Base-by-base conservation (phyloP, 306 rosid genomes). In the Lablab purpureus region DNA sequence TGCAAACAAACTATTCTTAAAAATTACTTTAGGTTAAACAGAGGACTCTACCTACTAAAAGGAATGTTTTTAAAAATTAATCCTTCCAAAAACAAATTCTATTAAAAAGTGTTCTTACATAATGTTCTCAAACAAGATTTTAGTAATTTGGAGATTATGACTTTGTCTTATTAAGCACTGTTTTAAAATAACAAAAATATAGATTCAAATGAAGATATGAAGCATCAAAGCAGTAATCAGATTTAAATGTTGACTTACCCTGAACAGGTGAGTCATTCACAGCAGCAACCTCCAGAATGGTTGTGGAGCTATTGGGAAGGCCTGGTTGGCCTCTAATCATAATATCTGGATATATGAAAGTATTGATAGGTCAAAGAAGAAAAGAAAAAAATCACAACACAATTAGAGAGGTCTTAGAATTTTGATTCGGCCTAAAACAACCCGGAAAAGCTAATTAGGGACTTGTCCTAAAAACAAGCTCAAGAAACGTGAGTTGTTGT, bases 181-280 rank as follows among this genome's bases (percentile, higher is more conserved):
- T 43, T 43, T 64, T 34, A 70, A 19, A 51, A 27, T 21, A 65
- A 83, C 45, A 54, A 52, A 73, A 10, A 74, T 9, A 70, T 47
- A 64, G 67, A 69, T 52, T 55, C 81, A 73, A 3, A 81, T 37
- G 45, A 55, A 64, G 49, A 23, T 40, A 71, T 14, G 59, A 76
- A 41, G 50, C 75, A 58, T 47, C 72, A 59, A 55, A n/a, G 75
- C 34, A 67, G 52, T 15, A 75, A 78, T 64, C 52, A 43, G 37
- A 71, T 46, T 36, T 23, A 69, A 67, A 77, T 51, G 77, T 47
- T 79, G 28, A 74, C 87, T 19, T 79, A 84, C 79, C 74, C 81
- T 82, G 88, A 86, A 78, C 80, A 55, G 80, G 82, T 40, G 85
- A 62, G 68, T 82, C 86, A 82, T 85, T 82, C 46, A 55, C 64